phyloP scores from a whole-genome alignment of 768 basidiomycete genomes.

The Mycena sanguinolenta region DNA sequence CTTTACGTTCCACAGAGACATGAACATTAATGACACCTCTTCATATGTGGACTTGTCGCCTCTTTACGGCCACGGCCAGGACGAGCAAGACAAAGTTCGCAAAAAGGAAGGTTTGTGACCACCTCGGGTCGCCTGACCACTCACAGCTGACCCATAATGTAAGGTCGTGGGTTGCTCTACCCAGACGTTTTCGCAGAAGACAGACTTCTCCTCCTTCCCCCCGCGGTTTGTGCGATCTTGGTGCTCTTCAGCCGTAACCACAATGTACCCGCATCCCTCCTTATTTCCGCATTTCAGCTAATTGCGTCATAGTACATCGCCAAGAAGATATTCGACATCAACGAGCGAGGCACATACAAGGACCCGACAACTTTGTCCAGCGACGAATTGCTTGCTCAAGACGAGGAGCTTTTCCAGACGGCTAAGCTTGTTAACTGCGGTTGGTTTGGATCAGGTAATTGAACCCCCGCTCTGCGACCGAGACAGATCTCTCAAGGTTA shows the following conservation, averaged over 20 bases:
- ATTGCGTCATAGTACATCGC: constrained; percentile 78
- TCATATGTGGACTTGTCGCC: constrained; percentile 90
- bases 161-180: constrained; percentile 73
- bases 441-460: constrained; percentile 76
- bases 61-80: constrained; percentile 82
- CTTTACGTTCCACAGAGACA: constrained; percentile 60
- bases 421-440: constrained; percentile 83
- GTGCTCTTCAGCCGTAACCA: constrained; percentile 94
- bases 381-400: constrained; percentile 62
- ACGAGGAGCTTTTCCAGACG: constrained; percentile 88
- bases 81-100: constrained; percentile 68
- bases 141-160: constrained; percentile 39
- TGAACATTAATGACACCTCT: constrained; percentile 85
- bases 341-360: constrained; percentile 75
- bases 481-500: constrained; percentile 15
- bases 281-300: background rate
- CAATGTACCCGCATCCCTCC: constrained; percentile 65
- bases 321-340: constrained; percentile 81
- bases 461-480: constrained; percentile 7
- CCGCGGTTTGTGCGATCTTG: constrained; percentile 78
- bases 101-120: constrained; percentile 34
- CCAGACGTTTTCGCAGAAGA: constrained; percentile 87
- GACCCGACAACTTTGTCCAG: constrained; percentile 65
- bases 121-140: background rate
- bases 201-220: constrained; percentile 82